Evolutionary conservation across 176 grass and related monocot genomes (phyloP), one percentile per base, ranked within the genome.

Genomic region (Ensete glaucum): DNA sequence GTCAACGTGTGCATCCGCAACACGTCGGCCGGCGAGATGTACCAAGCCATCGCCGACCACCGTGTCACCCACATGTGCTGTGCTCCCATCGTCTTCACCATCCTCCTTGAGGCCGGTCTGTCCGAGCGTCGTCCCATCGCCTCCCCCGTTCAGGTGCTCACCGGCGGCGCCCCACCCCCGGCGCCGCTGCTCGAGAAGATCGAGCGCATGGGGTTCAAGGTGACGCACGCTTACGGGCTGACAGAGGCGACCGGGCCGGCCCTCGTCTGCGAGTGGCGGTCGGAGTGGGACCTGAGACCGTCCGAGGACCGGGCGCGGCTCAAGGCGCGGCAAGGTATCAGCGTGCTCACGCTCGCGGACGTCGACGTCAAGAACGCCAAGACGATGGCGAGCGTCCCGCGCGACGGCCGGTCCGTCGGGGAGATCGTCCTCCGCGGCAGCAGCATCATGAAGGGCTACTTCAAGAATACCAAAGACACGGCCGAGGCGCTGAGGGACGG

Each of bases 401-500:
- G 82, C 10, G 90, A 92, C 82, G 87, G 90, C 2, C 79, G 29
- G 56, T 53, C 87, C 2, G 13, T 87, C 10, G 90, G 90, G 0
- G 90, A 92, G 90, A 92, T 92, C 76, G 84, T 85, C 1, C 81
- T 92, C 19, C 90, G 86, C 0, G 90, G 86, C 1, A 84, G 84
- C 77, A 89, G 86, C 87, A 71, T 92, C 76, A 92, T 89, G 87
- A 88, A 89, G 76, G 90, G 90, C 0, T 92, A 92, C 76, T 85
- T 84, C 73, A 92, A 89, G 22, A 89, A 89, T 77, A 72, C 76
- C 1, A 48, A 78, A 24, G 90, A 81, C 3, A 92, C 85, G 64
- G 63, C 51, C 0, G 19, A 29, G 8, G 78, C 87, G 8, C 86
- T 92, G 67, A 74, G 11, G 72, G 84, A 78, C 29, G 87, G 76